Evolutionary conservation across 495 filamentous ascomycete species (phyloP).

Genomic region (Talaromyces borbonicus): DNA sequence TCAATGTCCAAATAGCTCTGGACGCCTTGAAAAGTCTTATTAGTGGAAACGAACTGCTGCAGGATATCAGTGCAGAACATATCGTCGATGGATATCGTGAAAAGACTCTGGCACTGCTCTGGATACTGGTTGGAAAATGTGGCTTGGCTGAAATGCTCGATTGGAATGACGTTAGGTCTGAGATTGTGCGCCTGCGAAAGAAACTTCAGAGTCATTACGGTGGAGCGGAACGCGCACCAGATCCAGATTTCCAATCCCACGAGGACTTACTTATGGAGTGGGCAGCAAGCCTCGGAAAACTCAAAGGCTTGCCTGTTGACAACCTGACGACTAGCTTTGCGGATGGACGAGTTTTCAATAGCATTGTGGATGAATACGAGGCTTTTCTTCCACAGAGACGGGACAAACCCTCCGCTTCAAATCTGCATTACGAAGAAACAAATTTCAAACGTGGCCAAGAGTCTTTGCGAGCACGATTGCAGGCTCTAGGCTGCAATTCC

Average conservation of each 20-base stretch:
- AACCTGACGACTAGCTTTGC: constrained; percentile 55
- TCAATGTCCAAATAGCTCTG: constrained; percentile 53
- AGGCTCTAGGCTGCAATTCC: constrained; percentile 26
- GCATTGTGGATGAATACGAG: constrained; percentile 52
- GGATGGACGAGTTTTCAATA: constrained; percentile 44
- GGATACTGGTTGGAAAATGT: constrained; percentile 49
- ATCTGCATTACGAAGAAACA: neutral
- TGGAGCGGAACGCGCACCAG: too few relatives aligned
- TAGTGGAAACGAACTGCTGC: constrained; percentile 23
- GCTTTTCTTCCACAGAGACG: constrained; percentile 19
- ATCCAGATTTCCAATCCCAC: constrained; percentile 21
- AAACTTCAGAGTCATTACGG: too few relatives aligned
- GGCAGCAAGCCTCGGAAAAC: constrained; percentile 38
- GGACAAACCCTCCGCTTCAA: neutral
- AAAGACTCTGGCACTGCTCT: constrained; percentile 54
- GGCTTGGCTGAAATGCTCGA: constrained; percentile 47
- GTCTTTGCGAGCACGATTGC: constrained; percentile 21
- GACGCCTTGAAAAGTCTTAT: constrained; percentile 36
- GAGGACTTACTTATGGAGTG: constrained; percentile 41
- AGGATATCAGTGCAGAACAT: constrained; percentile 44
- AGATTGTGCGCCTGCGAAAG: constrained; percentile 36
- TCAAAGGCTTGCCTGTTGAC: constrained; percentile 35
- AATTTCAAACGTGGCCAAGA: neutral
- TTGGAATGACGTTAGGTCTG: constrained; percentile 41
- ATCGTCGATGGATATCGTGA: constrained; percentile 60